Evolutionary conservation across 768 basidiomycete genomes (phyloP).

Genomic region (Tricholoma furcatifolium): DNA sequence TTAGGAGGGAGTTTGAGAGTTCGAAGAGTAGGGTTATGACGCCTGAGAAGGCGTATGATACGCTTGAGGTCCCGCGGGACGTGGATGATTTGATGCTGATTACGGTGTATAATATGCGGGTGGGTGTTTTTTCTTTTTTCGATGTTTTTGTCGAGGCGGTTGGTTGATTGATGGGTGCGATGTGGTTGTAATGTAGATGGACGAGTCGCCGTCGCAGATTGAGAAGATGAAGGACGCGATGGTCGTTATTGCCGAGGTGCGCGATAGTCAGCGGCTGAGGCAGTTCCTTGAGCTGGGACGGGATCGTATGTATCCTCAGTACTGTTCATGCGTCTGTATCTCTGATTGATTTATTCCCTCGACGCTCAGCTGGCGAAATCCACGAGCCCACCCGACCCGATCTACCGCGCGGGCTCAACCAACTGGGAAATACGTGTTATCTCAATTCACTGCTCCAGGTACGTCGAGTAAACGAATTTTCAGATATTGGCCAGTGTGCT

Average conservation of each 20-base stretch:
- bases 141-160: conserved; percentile 4
- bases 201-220: conserved; percentile 65
- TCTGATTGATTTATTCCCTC: neutral
- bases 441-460: conserved; percentile 79
- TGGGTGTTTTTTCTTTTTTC: conserved; percentile 29
- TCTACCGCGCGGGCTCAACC: conserved; percentile 83
- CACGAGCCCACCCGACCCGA: conserved; percentile 52
- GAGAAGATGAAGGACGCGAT: conserved; percentile 77
- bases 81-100: conserved; percentile 75
- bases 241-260: conserved; percentile 67
- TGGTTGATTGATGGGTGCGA: conserved; percentile 6
- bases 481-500: neutral
- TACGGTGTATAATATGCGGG: conserved; percentile 70
- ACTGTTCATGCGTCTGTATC: neutral
- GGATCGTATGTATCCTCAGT: conserved; percentile 63
- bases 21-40: conserved; percentile 61
- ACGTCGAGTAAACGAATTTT: conserved; percentile 6
- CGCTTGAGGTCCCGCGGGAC: conserved; percentile 65
- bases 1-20: conserved; percentile 52
- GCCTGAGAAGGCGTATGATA: conserved; percentile 67
- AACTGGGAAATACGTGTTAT: conserved; percentile 88
- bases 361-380: conserved; percentile 68
- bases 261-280: conserved; percentile 70
- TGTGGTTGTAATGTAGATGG: no score
- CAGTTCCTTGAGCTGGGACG: conserved; percentile 62